A percentile compares a stretch with the other conserved stretches of the same genome.
These are phyloP conservation scores for Verticillium alfalfae DNA, from an alignment of 2,329 filamentous ascomycete genomes.

Conservation along the genomic window DNA sequence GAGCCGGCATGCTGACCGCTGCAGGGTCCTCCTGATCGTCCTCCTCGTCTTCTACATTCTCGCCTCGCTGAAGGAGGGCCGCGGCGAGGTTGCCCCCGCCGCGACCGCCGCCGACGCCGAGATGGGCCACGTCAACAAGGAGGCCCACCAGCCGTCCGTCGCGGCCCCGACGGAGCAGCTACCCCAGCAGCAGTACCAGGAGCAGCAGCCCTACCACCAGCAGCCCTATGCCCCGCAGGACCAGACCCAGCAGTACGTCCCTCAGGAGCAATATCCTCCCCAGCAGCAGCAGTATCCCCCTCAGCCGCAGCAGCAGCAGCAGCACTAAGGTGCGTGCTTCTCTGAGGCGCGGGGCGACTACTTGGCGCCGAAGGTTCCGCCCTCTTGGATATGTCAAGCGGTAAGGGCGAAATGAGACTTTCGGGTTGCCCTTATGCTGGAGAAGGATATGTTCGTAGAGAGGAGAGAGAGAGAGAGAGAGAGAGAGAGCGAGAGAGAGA, in stretches of 20 bases:
- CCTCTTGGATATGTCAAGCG: not conserved
- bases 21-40: constrained; percentile 31
- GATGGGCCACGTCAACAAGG: not conserved
- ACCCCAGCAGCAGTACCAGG: not conserved
- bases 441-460: too few relatives aligned
- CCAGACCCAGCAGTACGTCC: not conserved
- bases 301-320: not conserved
- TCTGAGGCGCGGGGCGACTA: not conserved
- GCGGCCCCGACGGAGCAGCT: not conserved
- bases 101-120: not conserved
- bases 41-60: constrained; percentile 48
- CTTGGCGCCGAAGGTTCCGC: not conserved
- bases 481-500: too few relatives aligned
- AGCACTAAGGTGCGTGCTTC: not conserved
- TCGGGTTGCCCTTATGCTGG: not conserved
- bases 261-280: not conserved
- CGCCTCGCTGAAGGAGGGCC: constrained; percentile 23
- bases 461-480: too few relatives aligned
- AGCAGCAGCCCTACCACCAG: not conserved
- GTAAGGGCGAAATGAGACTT: not conserved
- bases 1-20: not conserved
- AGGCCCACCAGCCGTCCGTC: not conserved
- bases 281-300: not conserved
- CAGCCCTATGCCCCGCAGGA: not conserved
- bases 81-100: not conserved